Evolutionary conservation across 495 filamentous ascomycete species (phyloP), one percentile per base, ranked within the genome.

Genomic region (Penicillium waksmanii): DNA sequence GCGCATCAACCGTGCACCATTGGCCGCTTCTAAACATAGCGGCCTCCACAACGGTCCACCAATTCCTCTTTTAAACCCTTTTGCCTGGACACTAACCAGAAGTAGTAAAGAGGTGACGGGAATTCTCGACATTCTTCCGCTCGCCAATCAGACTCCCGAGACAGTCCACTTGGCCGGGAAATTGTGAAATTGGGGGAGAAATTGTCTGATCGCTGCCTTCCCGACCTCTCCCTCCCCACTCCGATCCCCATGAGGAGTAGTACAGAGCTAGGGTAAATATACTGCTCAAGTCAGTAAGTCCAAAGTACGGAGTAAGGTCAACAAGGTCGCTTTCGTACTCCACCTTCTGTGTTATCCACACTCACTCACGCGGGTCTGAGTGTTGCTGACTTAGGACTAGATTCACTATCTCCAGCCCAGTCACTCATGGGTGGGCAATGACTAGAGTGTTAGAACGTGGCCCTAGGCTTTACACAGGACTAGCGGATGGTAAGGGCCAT

Each of bases 11-110:
- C 25, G 4, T 13, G 44, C 21, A 15, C 60, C n/a, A 70, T 70
- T 70, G 62, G 67, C 46, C 31, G 58, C 64, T 66, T 63, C 64
- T 68, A 68, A 65, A 68, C 49, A 68, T 68, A 65, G 66, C 53
- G 62, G 50, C 40, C 52, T 56, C 65, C 65, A 61, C 62, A 25
- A 34, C 18, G 35, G 40, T 17, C 50, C 46, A 48, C 21, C 46
- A n/a, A 25, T 27, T 48, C 46, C 46, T 48, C 46, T 48, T 48
- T 48, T 19, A 25, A 27, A 25, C 46, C 5, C 9, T 12, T 19
- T 38, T 27, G 46, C 19, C 46, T 48, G 8, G 11, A 48, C 46
- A 27, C 46, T 27, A 48, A 9, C 46, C 46, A 9, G 3, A 27
- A 48, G 46, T 11, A 48, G 46, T 48, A 48, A 48, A 48, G 23